Conservation (phyloP, 352 stramenopile genomes). For the Phytophthora pisi region DNA sequence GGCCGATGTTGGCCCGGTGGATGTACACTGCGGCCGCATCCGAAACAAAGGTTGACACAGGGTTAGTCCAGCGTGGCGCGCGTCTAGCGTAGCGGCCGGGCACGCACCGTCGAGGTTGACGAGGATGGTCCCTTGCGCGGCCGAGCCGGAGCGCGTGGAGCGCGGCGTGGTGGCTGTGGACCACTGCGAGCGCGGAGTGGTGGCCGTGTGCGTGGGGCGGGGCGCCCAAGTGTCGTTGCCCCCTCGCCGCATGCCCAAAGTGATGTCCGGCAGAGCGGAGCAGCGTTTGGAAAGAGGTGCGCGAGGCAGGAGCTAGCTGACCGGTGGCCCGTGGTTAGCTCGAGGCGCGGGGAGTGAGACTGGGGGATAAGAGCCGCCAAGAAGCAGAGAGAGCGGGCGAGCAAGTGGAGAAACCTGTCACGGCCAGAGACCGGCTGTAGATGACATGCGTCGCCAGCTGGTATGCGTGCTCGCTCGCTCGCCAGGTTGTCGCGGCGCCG, state of each 20-base stretch:
- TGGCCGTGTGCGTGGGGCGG: slow-evolving; percentile 31
- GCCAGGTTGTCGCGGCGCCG: slow-evolving; percentile 11
- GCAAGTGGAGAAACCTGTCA: slow-evolving; percentile 2
- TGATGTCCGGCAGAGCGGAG: slow-evolving; percentile 21
- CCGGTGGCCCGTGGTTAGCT: slow-evolving; percentile 14
- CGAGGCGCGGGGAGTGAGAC: slow-evolving; percentile 15
- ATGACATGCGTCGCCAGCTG: slow-evolving; percentile 27
- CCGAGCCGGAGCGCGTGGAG: slow-evolving; percentile 30
- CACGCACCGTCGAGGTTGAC: slow-evolving; percentile 69
- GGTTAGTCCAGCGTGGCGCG: slow-evolving; percentile 5
- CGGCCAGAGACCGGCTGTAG: slow-evolving; percentile 23
- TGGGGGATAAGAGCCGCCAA: slow-evolving; percentile 27
- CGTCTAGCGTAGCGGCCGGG: neutral
- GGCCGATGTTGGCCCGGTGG: slow-evolving; percentile 72
- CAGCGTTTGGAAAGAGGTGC: slow-evolving; percentile 29
- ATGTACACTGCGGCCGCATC: slow-evolving; percentile 48
- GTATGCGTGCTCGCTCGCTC: slow-evolving; percentile 1
- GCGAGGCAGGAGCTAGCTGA: neutral
- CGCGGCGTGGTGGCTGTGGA: slow-evolving; percentile 25
- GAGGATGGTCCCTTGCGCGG: slow-evolving; percentile 54
- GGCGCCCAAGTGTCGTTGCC: slow-evolving; percentile 26
- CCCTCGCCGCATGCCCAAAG: slow-evolving; percentile 41
- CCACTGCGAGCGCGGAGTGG: slow-evolving; percentile 22
- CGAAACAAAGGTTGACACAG: neutral
- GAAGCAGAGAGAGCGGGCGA: slow-evolving; percentile 19